Evolutionary conservation across 305 asterid species (phyloP), one percentile per base, ranked within the genome.

Genomic region (Rubia occidens): DNA sequence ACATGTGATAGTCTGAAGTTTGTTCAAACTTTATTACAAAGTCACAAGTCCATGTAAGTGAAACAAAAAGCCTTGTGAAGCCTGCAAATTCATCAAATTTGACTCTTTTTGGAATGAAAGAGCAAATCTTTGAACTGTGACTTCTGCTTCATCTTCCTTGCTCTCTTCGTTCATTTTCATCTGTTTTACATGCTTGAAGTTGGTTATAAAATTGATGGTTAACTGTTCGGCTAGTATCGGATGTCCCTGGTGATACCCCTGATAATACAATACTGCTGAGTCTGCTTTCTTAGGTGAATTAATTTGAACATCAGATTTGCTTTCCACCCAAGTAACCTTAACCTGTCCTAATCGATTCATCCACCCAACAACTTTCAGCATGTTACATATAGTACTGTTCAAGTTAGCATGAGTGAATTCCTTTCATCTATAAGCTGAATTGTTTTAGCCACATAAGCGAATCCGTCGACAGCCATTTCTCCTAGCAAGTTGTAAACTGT

Each of bases 401-500:
- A n/a, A 40, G 47, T 29, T 40, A 44, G 60, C 13, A 2, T 7
- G 44, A 40, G 44, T 14, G 10, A 26, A 17, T 51, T 13, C 37
- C 42, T 56, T 55, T 49, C 42, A 35, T 55, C n/a, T 21, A 39
- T 11, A 44, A 39, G 32, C 56, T 51, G 56, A 51, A 51, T 17
- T 0, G 20, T 51, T 51, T 17, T 51, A 18, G 40, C 53, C n/a
- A 32, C 51, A 24, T 8, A 21, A 7, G n/a, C 2, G 51, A 35
- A 67, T 53, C 6, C 51, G 32, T 4, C 5, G 53, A 26, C 67
- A 47, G 29, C 63, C 24, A 26, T 60, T 43, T 17, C 26, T n/a
- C 43, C 64, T 17, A 20, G 47, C 45, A 60, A 11, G 35, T 60
- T 60, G 51, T 13, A 10, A 3, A 35, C 53, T 71, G 74, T 61